These are phyloP conservation scores for Hordeum pubiflorum DNA, from an alignment of 202 grass and related monocot species.

Conservation along the genomic window DNA sequence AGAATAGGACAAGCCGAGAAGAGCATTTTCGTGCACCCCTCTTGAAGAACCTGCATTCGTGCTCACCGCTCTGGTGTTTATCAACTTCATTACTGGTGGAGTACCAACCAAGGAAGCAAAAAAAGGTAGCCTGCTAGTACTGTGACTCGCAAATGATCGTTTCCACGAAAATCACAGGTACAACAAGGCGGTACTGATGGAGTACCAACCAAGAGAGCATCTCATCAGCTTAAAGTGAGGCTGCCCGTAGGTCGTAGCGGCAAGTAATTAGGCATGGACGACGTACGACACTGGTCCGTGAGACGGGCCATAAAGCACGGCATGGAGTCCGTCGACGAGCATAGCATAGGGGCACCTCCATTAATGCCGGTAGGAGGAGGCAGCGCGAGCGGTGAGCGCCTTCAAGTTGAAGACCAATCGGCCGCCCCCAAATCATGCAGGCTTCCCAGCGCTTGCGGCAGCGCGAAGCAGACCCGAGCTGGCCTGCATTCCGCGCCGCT, in stretches of 20 bases:
- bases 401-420: background rate
- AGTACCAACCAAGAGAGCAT: background rate
- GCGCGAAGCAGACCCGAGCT: conserved; percentile 24
- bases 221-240: background rate
- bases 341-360: background rate
- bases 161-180: background rate
- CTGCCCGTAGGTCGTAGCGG: background rate
- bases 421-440: conserved; percentile 25
- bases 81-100: too few species aligned
- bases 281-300: background rate
- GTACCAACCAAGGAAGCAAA: too few species aligned
- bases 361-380: conserved; percentile 27
- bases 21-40: background rate
- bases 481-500: conserved; percentile 41
- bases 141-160: background rate
- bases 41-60: too few species aligned
- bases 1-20: background rate
- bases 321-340: background rate
- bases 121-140: too few species aligned
- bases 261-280: background rate
- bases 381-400: background rate
- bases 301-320: background rate
- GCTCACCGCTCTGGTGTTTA: too few species aligned
- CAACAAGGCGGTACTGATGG: background rate
- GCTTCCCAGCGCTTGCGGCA: background rate